Base-by-base conservation (phyloP, 2,329 filamentous ascomycete species). In the Botrytis elliptica region DNA sequence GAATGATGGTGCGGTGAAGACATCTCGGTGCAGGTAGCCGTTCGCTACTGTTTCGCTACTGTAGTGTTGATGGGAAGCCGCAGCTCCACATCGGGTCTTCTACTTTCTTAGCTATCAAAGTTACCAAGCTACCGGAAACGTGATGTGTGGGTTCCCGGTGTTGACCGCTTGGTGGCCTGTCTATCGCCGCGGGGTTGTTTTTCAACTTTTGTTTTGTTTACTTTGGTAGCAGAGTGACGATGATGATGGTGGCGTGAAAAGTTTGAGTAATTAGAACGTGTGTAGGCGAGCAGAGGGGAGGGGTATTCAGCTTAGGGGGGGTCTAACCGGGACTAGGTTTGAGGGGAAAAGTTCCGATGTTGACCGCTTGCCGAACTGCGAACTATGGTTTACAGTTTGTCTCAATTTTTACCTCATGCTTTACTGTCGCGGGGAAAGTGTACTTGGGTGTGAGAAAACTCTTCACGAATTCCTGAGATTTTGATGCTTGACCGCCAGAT, bases 1-100 rank as follows among this genome's bases (percentile, higher is more conserved):
- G 46, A 55, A 29, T 68, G 46, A 68, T 68, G 65, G 46, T 68
- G 65, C 65, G 65, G 65, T 68, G 65, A 68, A 55, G 65, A 68
- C 46, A 68, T 68, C 65, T 68, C 46, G 65, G 65, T 68, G 65
- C 65, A 68, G 65, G 33, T 55, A 68, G 65, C 65, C 65, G 65
- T 68, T 68, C 46, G 65, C 33, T 52, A 55, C 65, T 40, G 46
- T 42, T 55, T 68, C 25, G 65, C 49, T 68, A 68, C 65, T 68
- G 65, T 55, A 42, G 64, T 67, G 16, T 67, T 52, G 64, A 29
- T 38, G 64, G 64, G 44, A 38, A 52, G 64, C 46, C 33, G 33
- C 65, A 68, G n/a, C 65, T 68, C 65, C 65, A 55, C 65, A 55
- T 68, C 46, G 33, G 46, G 65, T 40, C 46, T 36, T 40, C 25